Base-by-base conservation (phyloP, 2,329 filamentous ascomycete genomes). In the Fusarium cicatricum region DNA sequence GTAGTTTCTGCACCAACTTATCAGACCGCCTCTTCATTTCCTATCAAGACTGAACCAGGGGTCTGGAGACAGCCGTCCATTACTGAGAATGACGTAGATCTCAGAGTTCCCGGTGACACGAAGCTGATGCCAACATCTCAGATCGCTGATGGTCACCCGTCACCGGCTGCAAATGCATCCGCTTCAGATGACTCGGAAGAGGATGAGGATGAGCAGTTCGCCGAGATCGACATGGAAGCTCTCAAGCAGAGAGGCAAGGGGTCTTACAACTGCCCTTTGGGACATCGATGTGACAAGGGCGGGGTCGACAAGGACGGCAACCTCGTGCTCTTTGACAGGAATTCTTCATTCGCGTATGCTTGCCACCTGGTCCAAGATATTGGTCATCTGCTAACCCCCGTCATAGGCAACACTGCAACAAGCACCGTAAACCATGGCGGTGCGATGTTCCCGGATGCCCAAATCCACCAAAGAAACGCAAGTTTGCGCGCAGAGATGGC, bases 391-490 rank as follows among this genome's bases (percentile, higher is more conserved):
- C 66, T 69, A 49, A 69, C 56, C 44, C 41, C 34, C 40, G 26
- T 46, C 55, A 53, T 59, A 78, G 76, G 45, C 75, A 78, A 64
- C 76, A 78, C 58, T 74, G 75, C 52, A 77, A 78, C 64, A 78
- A 78, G 40, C 76, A 78, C 55, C 70, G 73, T 21, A 78, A 77
- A 55, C 76, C 76, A 14, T 78, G 74, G 73, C 72, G 72, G 17
- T 78, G 76, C 62, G 70, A 72, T 34, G 49, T 74, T 17, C 69
- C 71, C 36, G 72, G 75, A 9, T 78, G 76, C 33, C 76, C 76
- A 11, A 78, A 78, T 34, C 73, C 73, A 9, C 72, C 72, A 11
- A 76, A 77, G 51, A 78, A 77, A 53, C 74, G 76, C 47, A 72
- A 70, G 15, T 78, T 78, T 52, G 76, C 76, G 11, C 74, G 76